Evolutionary conservation across 352 stramenopile species (phyloP).

Genomic region (Phytopythium ostracodes): DNA sequence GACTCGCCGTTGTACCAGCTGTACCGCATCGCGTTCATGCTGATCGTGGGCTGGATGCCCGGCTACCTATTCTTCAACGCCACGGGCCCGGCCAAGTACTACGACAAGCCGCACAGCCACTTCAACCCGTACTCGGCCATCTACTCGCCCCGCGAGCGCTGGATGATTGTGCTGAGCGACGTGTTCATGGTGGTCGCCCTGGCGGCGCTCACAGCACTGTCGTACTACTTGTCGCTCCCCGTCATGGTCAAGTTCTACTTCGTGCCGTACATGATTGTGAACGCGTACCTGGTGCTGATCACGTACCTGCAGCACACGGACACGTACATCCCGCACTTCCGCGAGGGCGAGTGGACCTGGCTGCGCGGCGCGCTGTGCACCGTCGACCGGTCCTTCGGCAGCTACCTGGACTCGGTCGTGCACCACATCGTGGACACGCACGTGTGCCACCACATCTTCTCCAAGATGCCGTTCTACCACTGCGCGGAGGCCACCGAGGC

Average conservation of each 20-base stretch:
- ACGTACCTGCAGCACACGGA: conserved; percentile 98
- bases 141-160: conserved; percentile 90
- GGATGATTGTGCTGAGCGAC: conserved; percentile 93
- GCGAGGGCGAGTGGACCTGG: conserved; percentile 94
- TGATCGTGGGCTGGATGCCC: conserved; percentile 95
- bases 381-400: conserved; percentile 96
- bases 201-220: conserved; percentile 42
- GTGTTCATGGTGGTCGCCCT: conserved; percentile 82
- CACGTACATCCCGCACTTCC: conserved; percentile 96
- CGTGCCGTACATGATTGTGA: conserved; percentile 94
- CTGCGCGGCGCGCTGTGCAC: conserved; percentile 95
- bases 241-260: conserved; percentile 94
- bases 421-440: conserved; percentile 98
- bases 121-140: conserved; percentile 95
- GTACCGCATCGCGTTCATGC: conserved; percentile 93
- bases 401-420: conserved; percentile 95
- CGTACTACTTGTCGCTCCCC: conserved; percentile 62
- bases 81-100: conserved; percentile 89
- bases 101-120: conserved; percentile 86
- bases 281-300: conserved; percentile 96
- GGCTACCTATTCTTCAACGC: conserved; percentile 97
- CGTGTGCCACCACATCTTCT: conserved; percentile 98
- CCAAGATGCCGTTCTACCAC: conserved; percentile 99
- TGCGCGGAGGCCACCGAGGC: conserved; percentile 92
- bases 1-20: conserved; percentile 93